A percentile compares a stretch with the other conserved stretches of the same genome.
phyloP scores from a whole-genome alignment of 495 filamentous ascomycete species.

The Diplogelasinospora grovesii region DNA sequence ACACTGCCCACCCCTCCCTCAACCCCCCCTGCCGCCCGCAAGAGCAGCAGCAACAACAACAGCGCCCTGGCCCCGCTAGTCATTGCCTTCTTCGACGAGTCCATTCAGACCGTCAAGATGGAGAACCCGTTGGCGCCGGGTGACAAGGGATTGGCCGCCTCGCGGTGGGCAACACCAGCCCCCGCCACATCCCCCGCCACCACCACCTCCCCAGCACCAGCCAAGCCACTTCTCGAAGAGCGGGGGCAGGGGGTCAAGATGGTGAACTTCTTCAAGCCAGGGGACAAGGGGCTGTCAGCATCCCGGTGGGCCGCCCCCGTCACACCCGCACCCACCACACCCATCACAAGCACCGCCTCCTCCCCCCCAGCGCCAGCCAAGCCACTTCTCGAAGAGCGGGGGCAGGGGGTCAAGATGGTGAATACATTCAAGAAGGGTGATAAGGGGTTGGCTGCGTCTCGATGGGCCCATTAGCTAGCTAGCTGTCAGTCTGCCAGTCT shows the following conservation, averaged over 20 bases:
- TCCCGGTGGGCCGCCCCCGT: background rate
- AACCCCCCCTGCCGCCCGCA: no score
- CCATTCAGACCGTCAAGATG: no score
- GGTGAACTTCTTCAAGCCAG: background rate
- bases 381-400: no score
- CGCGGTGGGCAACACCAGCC: background rate
- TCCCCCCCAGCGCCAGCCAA: no score
- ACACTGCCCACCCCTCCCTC: no score
- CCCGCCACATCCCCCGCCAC: background rate
- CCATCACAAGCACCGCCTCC: background rate
- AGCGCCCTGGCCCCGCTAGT: no score
- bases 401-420: no score
- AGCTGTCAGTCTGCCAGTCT: no score
- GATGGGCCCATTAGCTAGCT: no score
- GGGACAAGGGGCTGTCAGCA: background rate
- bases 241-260: background rate
- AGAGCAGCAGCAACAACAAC: no score
- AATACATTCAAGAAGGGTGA: background rate
- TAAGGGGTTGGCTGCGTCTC: background rate
- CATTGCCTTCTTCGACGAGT: no score
- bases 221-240: background rate
- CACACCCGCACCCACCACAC: background rate
- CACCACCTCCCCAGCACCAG: background rate
- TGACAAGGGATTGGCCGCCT: background rate
- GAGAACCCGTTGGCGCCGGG: background rate